Conservation (phyloP, 2,329 filamentous ascomycete genomes). For the Sordariomycetes sp. region DNA sequence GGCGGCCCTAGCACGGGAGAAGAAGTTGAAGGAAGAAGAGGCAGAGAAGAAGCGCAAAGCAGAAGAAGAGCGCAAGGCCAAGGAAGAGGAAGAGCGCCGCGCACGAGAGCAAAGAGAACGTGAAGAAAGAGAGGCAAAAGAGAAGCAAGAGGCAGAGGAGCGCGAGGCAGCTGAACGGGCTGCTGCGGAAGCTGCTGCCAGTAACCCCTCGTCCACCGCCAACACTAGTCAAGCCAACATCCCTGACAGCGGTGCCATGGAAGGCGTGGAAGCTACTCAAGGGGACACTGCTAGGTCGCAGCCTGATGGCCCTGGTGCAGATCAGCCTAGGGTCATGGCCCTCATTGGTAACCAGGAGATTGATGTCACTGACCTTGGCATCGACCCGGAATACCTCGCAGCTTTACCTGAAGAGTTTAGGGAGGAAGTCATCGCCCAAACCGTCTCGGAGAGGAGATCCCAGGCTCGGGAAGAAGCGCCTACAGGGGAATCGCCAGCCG, state of each 20-base stretch:
- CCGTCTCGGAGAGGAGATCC: constrained; percentile 73
- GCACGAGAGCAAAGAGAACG: constrained; percentile 64
- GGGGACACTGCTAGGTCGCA: not conserved
- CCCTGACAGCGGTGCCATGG: constrained; percentile 47
- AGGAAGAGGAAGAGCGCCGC: constrained; percentile 56
- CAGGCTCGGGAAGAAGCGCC: constrained; percentile 61
- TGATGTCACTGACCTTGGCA: constrained; percentile 89
- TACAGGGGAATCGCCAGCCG: constrained; percentile 69
- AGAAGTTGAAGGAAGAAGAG: constrained; percentile 54
- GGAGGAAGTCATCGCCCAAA: constrained; percentile 90
- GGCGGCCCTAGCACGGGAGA: constrained; percentile 73
- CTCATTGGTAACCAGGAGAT: constrained; percentile 79
- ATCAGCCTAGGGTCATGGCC: constrained; percentile 57
- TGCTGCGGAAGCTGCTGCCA: constrained; percentile 46
- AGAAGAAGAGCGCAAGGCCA: constrained; percentile 51
- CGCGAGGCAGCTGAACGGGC: constrained; percentile 48
- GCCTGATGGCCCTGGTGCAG: constrained; percentile 14
- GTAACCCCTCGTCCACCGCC: constrained; percentile 3
- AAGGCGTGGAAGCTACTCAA: constrained; percentile 55
- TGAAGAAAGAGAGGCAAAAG: constrained; percentile 54
- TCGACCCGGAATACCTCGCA: constrained; percentile 88
- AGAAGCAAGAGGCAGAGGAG: constrained; percentile 64
- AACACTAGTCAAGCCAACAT: constrained; percentile 2
- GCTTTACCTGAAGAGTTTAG: constrained; percentile 96
- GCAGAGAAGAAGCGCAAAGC: constrained; percentile 38